phyloP scores from a whole-genome alignment of 1,284 basidiomycete species.

The Naganishia cerealis region DNA sequence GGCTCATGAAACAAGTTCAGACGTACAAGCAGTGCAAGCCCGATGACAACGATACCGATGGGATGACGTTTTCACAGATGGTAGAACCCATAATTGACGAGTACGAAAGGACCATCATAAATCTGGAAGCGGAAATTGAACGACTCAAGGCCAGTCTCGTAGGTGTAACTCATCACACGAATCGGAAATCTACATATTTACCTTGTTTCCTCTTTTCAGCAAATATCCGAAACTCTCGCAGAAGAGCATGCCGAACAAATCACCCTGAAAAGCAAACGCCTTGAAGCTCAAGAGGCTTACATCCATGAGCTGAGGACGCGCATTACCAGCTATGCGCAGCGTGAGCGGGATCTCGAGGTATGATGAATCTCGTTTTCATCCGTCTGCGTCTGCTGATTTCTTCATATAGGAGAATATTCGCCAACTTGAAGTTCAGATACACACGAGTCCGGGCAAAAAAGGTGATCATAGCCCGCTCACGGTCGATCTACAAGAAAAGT shows the following conservation, averaged over 20 bases:
- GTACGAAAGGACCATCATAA: constrained; percentile 94
- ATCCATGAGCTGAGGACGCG: constrained; percentile 69
- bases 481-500: constrained; percentile 77
- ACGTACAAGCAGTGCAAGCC: constrained; percentile 59
- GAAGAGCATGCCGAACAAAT: constrained; percentile 73
- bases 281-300: constrained; percentile 72
- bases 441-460: neutral
- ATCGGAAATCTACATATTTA: constrained; percentile 32
- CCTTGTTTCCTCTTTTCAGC: neutral
- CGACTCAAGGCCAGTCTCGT: constrained; percentile 64
- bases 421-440: neutral
- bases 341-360: constrained; percentile 59
- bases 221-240: constrained; percentile 68
- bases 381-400: neutral
- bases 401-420: constrained; percentile 15
- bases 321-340: constrained; percentile 65
- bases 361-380: neutral
- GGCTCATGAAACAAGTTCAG: constrained; percentile 46
- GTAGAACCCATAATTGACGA: constrained; percentile 97
- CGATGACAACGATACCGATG: constrained; percentile 60
- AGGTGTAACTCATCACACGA: neutral
- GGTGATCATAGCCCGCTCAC: constrained; percentile 37
- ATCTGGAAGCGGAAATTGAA: constrained; percentile 88
- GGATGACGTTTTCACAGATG: constrained; percentile 82
- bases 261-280: constrained; percentile 67